Conservation (phyloP, 1,139 yeast species). For the Taphrina communis region DNA sequence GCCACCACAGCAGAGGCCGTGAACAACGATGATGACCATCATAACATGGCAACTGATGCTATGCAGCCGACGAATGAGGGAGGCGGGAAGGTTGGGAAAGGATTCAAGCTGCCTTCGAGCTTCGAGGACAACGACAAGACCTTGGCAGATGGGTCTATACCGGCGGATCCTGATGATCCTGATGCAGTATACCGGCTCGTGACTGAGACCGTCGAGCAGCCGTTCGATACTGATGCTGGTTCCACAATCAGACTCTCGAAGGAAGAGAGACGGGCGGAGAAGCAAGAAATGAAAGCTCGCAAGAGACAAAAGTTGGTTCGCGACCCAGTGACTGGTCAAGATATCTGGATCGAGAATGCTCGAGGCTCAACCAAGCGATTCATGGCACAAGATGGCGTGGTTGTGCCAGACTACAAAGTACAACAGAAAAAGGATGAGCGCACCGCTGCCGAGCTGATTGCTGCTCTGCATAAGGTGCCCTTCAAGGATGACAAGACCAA, state of each 20-base stretch:
- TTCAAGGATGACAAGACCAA: slow-evolving; percentile 41
- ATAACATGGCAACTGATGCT: slow-evolving; percentile 2
- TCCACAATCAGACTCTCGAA: slow-evolving; percentile 21
- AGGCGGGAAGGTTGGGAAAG: slow-evolving; percentile 3
- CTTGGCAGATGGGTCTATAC: slow-evolving; percentile 12
- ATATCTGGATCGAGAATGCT: slow-evolving; percentile 35
- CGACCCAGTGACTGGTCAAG: slow-evolving; percentile 33
- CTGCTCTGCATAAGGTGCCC: slow-evolving; percentile 31
- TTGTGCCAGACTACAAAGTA: slow-evolving; percentile 22
- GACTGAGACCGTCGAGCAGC: slow-evolving; percentile 1
- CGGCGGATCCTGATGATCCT: slow-evolving; percentile 17
- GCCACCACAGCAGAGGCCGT: background rate
- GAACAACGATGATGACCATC: background rate
- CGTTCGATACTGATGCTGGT: background rate
- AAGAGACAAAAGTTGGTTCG: slow-evolving; percentile 29
- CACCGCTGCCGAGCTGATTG: slow-evolving; percentile 25
- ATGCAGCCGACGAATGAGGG: slow-evolving; percentile 22
- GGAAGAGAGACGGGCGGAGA: slow-evolving; percentile 22
- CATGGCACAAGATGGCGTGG: slow-evolving; percentile 25
- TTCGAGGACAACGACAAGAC: background rate
- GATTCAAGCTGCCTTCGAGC: slow-evolving; percentile 11
- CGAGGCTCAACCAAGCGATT: slow-evolving; percentile 23
- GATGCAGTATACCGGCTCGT: slow-evolving; percentile 29
- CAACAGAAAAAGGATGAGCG: slow-evolving; percentile 8
- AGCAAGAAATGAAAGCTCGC: slow-evolving; percentile 23